Evolutionary conservation across 2,329 filamentous ascomycete genomes (phyloP).

Genomic region (Colletotrichum sp.): DNA sequence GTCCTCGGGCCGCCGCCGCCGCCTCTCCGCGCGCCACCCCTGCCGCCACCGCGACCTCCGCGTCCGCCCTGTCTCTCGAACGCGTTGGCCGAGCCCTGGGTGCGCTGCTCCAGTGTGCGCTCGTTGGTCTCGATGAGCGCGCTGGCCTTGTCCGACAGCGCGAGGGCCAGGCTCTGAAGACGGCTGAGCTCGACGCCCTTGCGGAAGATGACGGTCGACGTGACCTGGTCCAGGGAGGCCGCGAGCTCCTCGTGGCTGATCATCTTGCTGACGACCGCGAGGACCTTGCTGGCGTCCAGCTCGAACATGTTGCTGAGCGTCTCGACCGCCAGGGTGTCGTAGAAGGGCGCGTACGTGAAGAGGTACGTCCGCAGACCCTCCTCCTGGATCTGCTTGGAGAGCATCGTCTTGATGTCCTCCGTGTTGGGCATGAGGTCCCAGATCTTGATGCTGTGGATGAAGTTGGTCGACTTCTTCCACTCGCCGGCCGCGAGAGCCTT

Average conservation of each 20-base stretch:
- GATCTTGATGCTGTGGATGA: conserved; percentile 98
- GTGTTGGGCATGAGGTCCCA: conserved; percentile 97
- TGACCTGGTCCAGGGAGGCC: conserved; percentile 96
- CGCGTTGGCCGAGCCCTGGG: conserved; percentile 92
- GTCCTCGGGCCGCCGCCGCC: conserved; percentile 66
- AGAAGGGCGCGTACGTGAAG: conserved; percentile 99
- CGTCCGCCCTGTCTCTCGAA: conserved; percentile 92
- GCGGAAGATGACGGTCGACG: conserved; percentile 96
- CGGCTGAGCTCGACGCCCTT: conserved; percentile 98
- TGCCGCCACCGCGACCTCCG: conserved; percentile 70
- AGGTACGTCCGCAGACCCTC: conserved; percentile 98
- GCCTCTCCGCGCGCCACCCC: conserved; percentile 66
- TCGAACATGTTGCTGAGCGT: conserved; percentile 96
- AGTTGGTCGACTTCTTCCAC: conserved; percentile 95
- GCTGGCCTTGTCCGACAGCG: conserved; percentile 94
- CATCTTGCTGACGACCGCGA: conserved; percentile 98
- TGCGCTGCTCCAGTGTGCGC: conserved; percentile 94
- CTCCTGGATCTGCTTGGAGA: conserved; percentile 97
- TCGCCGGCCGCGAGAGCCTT: conserved; percentile 96
- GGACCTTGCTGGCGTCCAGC: conserved; percentile 86
- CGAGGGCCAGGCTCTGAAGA: conserved; percentile 92
- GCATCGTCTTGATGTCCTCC: conserved; percentile 95
- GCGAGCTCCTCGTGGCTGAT: conserved; percentile 98
- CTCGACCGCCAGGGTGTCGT: conserved; percentile 89
- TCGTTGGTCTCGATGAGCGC: conserved; percentile 97